Base-by-base conservation (phyloP, 306 rosid species). In the Oemleria cerasiformis region DNA sequence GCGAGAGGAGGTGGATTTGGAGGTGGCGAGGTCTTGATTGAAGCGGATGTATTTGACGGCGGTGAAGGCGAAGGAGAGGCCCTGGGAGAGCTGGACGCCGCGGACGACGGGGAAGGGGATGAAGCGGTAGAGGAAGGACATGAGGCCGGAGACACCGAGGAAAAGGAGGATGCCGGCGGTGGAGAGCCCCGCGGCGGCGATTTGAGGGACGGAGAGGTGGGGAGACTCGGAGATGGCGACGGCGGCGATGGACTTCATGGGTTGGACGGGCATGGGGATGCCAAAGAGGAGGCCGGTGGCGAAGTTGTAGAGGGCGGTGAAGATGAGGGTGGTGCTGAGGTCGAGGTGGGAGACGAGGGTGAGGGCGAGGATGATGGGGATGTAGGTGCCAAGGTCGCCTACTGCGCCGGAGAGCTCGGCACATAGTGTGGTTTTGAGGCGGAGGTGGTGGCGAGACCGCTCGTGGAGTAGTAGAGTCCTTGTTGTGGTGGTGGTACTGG, bases 171-270 rank as follows among this genome's bases (percentile, higher is more conserved):
- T 86, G 38, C 84, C 91, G n/a, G 91, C 82, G 21, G 91, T 92
- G 73, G 88, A 85, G 67, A 91, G 90, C 0, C 97, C 96, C 2
- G 92, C 97, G 49, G 97, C 88, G 44, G 96, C 69, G 53, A 91
- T 87, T 42, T 91, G 97, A n/a, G 15, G 84, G 25, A 85, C 68
- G 9, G 96, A 80, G 79, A 91, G 92, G 5, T 86, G 91, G 7
- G 97, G 84, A 0, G 86, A 57, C 15, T 87, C 87, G 2, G 97
- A 76, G 53, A 91, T 85, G 36, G 97, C 97, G 16, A 91, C 97
- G 40, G 97, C 86, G 59, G 97, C 96, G 72, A 91, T 91, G 74
- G 97, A 91, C 56, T 91, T 91, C 97, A 91, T 91, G 42, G 97
- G 96, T 65, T 91, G 97, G n/a, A 88, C 97, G 0, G 96, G 96